A percentile compares a stretch with the other conserved stretches of the same genome.
These are phyloP conservation scores for Intubia oerlemansii DNA, from an alignment of 2,329 filamentous ascomycete genomes.

Conservation along the genomic window DNA sequence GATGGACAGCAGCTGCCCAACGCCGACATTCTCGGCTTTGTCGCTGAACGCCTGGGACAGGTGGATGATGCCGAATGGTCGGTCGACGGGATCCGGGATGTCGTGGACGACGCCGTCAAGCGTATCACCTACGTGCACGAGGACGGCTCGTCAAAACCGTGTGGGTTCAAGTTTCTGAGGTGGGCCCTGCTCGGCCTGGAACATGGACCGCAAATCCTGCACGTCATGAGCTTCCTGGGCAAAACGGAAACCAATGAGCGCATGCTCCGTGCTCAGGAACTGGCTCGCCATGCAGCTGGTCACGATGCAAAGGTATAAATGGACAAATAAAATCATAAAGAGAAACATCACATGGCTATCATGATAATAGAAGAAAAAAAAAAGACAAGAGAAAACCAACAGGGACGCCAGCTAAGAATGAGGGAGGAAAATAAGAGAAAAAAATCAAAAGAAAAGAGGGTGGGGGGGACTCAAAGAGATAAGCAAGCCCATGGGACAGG, in stretches of 20 bases:
- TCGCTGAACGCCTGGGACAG: slow-evolving; percentile 4
- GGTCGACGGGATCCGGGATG: slow-evolving; percentile 1
- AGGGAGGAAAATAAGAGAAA: no score
- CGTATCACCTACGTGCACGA: background rate
- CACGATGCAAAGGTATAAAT: background rate
- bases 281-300: background rate
- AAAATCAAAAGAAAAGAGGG: no score
- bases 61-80: slow-evolving; percentile 5
- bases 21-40: slow-evolving; percentile 1
- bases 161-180: slow-evolving; percentile 11
- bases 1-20: background rate
- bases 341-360: no score
- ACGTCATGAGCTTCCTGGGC: slow-evolving; percentile 12
- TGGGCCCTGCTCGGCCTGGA: slow-evolving; percentile 12
- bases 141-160: background rate
- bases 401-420: no score
- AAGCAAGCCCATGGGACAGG: no score
- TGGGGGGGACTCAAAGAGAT: no score
- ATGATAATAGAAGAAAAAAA: background rate
- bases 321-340: background rate
- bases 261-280: slow-evolving; percentile 8
- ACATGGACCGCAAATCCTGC: slow-evolving; percentile 9
- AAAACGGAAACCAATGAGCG: slow-evolving; percentile 11
- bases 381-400: no score
- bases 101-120: slow-evolving; percentile 3